phyloP scores from a whole-genome alignment of 2,329 filamentous ascomycete species.

The Apiospora arundinis region DNA sequence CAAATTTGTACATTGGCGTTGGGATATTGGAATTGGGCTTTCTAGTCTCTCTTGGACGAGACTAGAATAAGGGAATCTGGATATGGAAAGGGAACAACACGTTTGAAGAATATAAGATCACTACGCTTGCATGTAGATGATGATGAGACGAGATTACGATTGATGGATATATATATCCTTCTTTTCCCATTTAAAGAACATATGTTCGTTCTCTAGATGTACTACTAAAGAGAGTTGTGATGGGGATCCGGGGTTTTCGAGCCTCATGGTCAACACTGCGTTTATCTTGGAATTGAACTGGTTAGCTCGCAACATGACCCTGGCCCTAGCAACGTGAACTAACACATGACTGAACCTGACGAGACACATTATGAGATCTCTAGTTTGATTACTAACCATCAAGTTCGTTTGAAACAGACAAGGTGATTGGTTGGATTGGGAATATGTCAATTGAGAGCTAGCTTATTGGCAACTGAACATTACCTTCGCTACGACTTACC shows the following conservation, averaged over 20 bases:
- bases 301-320: not conserved
- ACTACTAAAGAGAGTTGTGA: not conserved
- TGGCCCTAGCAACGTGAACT: too few relatives aligned
- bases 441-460: too few relatives aligned
- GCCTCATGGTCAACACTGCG: not conserved
- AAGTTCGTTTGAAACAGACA: too few relatives aligned
- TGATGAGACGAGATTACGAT: conserved; percentile 13
- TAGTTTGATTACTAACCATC: too few relatives aligned
- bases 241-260: not conserved
- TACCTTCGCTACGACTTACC: too few relatives aligned
- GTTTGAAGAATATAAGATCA: conserved; percentile 6
- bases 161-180: conserved; percentile 5
- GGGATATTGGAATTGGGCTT: not conserved
- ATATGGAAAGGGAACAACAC: not conserved
- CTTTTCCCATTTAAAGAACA: not conserved
- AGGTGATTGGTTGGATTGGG: too few relatives aligned
- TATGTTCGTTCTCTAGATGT: not conserved
- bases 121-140: conserved; percentile 1
- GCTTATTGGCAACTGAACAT: too few relatives aligned
- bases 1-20: not conserved
- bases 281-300: not conserved
- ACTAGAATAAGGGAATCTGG: not conserved
- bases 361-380: too few relatives aligned
- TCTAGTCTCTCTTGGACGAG: not conserved
- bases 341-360: too few relatives aligned